Evolutionary conservation across 306 rosid species (phyloP).

Genomic region (Malus domestica): ASM211411v1 NC_041802.1:24460501-24461000

Average conservation of each 20-base stretch:
- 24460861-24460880: slow-evolving; percentile 51
- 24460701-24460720: slow-evolving; percentile 22
- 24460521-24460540: slow-evolving; percentile 25
- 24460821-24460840: slow-evolving; percentile 16
- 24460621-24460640: slow-evolving; percentile 31
- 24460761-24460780: slow-evolving; percentile 38
- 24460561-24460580: slow-evolving; percentile 35
- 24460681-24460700: slow-evolving; percentile 28
- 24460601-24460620: slow-evolving; percentile 20
- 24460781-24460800: slow-evolving; percentile 28
- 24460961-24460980: slow-evolving; percentile 65
- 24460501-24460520: slow-evolving; percentile 20
- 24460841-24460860: slow-evolving; percentile 30
- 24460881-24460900: slow-evolving; percentile 53
- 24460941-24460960: slow-evolving; percentile 42
- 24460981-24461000: slow-evolving; percentile 67
- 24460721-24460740: slow-evolving; percentile 28
- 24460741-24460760: slow-evolving; percentile 26
- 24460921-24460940: slow-evolving; percentile 43
- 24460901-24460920: slow-evolving; percentile 52
- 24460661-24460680: slow-evolving; percentile 20
- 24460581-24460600: slow-evolving; percentile 28
- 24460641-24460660: slow-evolving; percentile 29
- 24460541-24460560: slow-evolving; percentile 30
- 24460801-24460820: slow-evolving; percentile 33